phyloP scores from a whole-genome alignment of 1,284 basidiomycete genomes.

The Leccinum griseonigrum region DNA sequence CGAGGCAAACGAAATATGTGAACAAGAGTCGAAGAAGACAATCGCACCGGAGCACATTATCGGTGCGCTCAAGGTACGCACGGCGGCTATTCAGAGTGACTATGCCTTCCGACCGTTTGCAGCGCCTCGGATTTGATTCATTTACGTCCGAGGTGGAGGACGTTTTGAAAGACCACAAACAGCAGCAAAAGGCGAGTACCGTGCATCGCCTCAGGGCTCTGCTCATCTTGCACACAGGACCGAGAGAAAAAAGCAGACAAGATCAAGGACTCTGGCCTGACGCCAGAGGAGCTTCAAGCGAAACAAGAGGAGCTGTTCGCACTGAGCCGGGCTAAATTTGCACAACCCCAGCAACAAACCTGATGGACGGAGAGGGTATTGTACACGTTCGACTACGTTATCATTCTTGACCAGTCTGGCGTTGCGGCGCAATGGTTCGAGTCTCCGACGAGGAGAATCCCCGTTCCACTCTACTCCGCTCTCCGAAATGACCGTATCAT shows the following conservation, averaged over 20 bases:
- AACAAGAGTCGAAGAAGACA: constrained; percentile 98
- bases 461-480: constrained; percentile 63
- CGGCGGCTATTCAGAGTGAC: constrained; percentile 1
- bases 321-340: constrained; percentile 75
- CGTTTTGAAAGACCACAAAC: constrained; percentile 93
- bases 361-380: constrained; percentile 16
- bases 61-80: constrained; percentile 78
- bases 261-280: constrained; percentile 87
- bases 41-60: constrained; percentile 98
- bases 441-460: constrained; percentile 54
- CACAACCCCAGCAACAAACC: constrained; percentile 39
- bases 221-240: constrained; percentile 46
- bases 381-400: constrained; percentile 31
- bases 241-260: constrained; percentile 88
- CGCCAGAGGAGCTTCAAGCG: constrained; percentile 85
- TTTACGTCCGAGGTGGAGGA: constrained; percentile 89
- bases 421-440: constrained; percentile 45
- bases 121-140: constrained; percentile 88
- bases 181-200: constrained; percentile 79
- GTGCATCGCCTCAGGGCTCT: constrained; percentile 8
- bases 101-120: constrained; percentile 13
- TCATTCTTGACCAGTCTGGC: constrained; percentile 36
- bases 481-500: constrained; percentile 24
- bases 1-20: constrained; percentile 97
- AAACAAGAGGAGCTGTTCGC: constrained; percentile 93